Evolutionary conservation across 441 rosid species (phyloP), one percentile per base, ranked within the genome.

Genomic region (Populus hybrid): DNA sequence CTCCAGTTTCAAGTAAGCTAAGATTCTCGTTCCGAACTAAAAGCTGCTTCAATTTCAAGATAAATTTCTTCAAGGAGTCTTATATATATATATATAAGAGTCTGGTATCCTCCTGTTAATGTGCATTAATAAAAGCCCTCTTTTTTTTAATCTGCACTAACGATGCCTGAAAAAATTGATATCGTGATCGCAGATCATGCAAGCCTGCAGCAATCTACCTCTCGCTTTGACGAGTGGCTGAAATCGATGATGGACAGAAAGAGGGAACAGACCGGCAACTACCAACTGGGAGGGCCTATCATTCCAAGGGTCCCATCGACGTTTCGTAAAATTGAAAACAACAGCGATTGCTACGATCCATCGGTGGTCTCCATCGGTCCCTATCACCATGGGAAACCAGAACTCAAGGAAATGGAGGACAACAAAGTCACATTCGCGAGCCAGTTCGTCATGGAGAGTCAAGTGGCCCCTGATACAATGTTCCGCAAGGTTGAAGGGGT

Each of bases 301-400:
- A 57, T 67, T 4, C 69, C 40, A 21, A 76, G 7, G 38, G 73
- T 76, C n/a, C 79, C 76, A 7, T 21, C n/a, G 16, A 28, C 34
- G 3, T 26, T 70, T n/a, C 79, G 75, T 6, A 57, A 28, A 50
- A 46, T 19, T 11, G 7, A 32, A 14, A 21, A 70, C 7, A 57
- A 69, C 74, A 28, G 24, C 7, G 40, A 36, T 11, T 76, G 63
- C 79, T 69, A 65, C 9, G 67, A 53, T 7, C 79, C 79, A 12
- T 32, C 30, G 9, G 23, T 70, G 24, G 34, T 69, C 12, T 40
- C 74, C 28, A 19, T 76, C 19, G 79, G 79, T 10, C 79, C 79
- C 16, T 34, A 53, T 64, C 79, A 76, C 67, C 79, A 76, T 19
- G 69, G 64, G 32, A 61, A 73, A 1, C 11, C n/a, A 5, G 53